These are phyloP conservation scores for Blastocystis sp. DNA, from an alignment of 352 stramenopile genomes.

Conservation along the genomic window DNA sequence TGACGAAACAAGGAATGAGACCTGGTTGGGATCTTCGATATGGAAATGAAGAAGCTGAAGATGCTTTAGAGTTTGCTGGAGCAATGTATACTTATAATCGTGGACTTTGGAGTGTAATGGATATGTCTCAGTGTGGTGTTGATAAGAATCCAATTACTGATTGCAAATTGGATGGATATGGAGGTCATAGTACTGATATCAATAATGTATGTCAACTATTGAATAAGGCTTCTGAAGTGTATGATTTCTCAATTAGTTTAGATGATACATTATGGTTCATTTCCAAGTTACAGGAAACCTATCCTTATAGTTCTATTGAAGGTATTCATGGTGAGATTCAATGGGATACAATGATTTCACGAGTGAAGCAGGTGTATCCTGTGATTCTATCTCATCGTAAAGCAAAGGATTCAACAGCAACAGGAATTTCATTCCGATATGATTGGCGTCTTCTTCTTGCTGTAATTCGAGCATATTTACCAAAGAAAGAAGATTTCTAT, in stretches of 20 bases:
- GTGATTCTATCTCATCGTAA: conserved; percentile 26
- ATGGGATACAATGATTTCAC: neutral
- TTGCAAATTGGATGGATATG: conserved; percentile 53
- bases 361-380: neutral
- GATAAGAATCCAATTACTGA: conserved; percentile 59
- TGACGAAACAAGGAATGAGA: conserved; percentile 54
- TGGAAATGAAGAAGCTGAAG: conserved; percentile 24
- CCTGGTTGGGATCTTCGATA: conserved; percentile 35
- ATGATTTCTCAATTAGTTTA: conserved; percentile 31
- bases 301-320: conserved; percentile 8
- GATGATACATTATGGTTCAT: conserved; percentile 33
- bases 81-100: conserved; percentile 59
- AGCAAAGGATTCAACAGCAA: neutral
- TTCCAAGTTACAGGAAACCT: conserved; percentile 13
- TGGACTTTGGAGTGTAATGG: conserved; percentile 22
- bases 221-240: conserved; percentile 14
- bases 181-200: conserved; percentile 53
- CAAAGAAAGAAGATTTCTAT: conserved; percentile 55
- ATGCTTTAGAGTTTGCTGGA: conserved; percentile 39
- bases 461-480: conserved; percentile 40
- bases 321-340: conserved; percentile 35
- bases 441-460: conserved; percentile 44
- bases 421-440: conserved; percentile 57
- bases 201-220: conserved; percentile 24
- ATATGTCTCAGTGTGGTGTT: neutral